phyloP scores from a whole-genome alignment of 225 moss, liverwort and hornwort genomes.

The Asterella californica region DNA sequence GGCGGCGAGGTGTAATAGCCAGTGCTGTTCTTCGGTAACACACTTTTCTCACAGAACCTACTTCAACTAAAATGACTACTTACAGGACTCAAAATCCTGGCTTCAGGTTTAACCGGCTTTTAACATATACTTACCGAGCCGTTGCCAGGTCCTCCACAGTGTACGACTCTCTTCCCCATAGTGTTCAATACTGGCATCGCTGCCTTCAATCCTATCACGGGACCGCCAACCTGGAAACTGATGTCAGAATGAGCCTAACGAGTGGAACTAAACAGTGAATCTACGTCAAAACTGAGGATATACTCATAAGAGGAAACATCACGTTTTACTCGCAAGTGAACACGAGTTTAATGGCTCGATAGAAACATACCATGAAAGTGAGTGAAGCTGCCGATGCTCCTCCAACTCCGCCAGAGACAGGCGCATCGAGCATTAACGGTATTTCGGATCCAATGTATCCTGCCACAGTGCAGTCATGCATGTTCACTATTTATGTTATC shows the following conservation, averaged over 20 bases:
- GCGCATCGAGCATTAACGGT: slow-evolving; percentile 78
- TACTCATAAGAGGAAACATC: not conserved
- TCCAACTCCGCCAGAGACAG: slow-evolving; percentile 92
- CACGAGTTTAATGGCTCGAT: not conserved
- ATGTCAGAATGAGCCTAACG: not conserved
- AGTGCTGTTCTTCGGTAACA: not conserved
- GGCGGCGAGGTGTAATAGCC: not conserved
- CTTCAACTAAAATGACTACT: not conserved
- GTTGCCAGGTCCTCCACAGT: slow-evolving; percentile 91
- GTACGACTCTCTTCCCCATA: slow-evolving; percentile 78
- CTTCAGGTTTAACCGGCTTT: not conserved
- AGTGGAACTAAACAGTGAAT: not conserved
- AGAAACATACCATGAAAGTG: slow-evolving; percentile 73
- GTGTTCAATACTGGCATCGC: slow-evolving; percentile 58
- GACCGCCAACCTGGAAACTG: slow-evolving; percentile 69
- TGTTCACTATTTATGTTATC: not conserved
- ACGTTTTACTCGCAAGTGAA: no score
- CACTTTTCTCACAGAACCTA: not conserved
- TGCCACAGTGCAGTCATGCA: slow-evolving; percentile 27
- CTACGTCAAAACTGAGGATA: not conserved
- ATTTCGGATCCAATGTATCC: slow-evolving; percentile 47
- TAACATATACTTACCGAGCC: slow-evolving; percentile 70
- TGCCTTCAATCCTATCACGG: slow-evolving; percentile 53
- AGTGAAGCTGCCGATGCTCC: slow-evolving; percentile 88
- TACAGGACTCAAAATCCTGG: not conserved